Evolutionary conservation across 352 stramenopile genomes (phyloP), one percentile per base, ranked within the genome.

Genomic region (Salisapilia sapeloensis): DNA sequence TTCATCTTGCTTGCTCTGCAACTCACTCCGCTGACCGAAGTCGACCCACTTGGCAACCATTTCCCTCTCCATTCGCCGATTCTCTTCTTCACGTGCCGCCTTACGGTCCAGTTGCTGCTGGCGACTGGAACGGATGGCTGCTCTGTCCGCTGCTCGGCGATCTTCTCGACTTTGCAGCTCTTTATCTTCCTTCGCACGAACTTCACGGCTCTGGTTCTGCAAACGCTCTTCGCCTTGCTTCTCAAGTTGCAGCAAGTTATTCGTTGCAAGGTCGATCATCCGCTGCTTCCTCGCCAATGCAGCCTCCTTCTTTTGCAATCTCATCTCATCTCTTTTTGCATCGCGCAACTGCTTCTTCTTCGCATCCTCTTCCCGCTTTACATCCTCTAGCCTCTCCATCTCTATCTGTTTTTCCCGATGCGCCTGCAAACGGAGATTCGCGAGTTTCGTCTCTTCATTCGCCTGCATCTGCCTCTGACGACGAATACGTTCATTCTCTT

Each of bases 191-290:
- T 85, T 83, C 2, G 42, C 49, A 2, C 60, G 70, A 12, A 85
- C 70, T 40, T 90, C 64, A 6, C 62, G 61, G 35, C 53, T 67
- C 40, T 86, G 67, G 35, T 69, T 65, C 15, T 75, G 38, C 1
- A 90, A 42, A 10, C 70, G 64, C 24, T 48, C 14, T 9, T 86
- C 65, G n/a, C 56, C 57, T 29, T 71, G 54, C 4, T 64, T 53
- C 38, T 83, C 65, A 9, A 84, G 39, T 28, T 81, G 62, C 18
- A 83, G 36, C 15, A 90, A 38, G 29, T 82, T 80, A 14, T 82
- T 56, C 10, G 61, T 66, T 18, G 62, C 74, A 35, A 83, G 48
- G 30, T 90, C 67, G 28, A 90, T 85, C 74, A 90, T 86, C 13
- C 65, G 66, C 41, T 85, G 67, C 34, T 85, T 85, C 29, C 67